Percentiles rank a stretch among this genome's conserved stretches.
Conservation (phyloP, 305 asterid species). For the Solanum aculeatissimum region DNA sequence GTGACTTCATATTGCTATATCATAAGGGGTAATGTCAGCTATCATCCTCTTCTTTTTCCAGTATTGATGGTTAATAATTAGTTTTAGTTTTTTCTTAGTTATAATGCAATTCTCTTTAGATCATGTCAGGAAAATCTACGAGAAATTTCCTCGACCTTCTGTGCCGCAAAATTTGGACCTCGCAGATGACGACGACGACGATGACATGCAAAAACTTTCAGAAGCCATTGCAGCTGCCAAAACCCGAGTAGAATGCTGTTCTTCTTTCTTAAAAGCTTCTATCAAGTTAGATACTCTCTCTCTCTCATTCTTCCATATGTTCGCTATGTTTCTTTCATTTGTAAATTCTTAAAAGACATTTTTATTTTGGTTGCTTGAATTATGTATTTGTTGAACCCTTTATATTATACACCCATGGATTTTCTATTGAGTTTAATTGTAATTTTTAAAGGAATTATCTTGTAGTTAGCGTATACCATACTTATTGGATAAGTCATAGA, state of each 20-base stretch:
- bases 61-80: not conserved
- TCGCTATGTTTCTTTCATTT: slow-evolving; percentile 4
- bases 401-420: not conserved
- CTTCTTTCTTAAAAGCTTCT: slow-evolving; percentile 76
- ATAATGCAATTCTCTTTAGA: slow-evolving; percentile 35
- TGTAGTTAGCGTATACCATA: not conserved
- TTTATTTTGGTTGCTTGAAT: not conserved
- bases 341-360: not conserved
- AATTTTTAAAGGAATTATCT: not conserved
- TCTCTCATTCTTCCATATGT: not conserved
- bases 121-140: slow-evolving; percentile 61
- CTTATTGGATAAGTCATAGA: not conserved
- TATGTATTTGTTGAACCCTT: not conserved
- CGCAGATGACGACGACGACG: slow-evolving; percentile 73
- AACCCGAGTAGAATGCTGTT: slow-evolving; percentile 77
- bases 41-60: not conserved
- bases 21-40: not conserved
- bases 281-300: slow-evolving; percentile 40
- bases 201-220: slow-evolving; percentile 68
- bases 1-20: not conserved
- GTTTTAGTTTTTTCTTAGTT: slow-evolving; percentile 2
- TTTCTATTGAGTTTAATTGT: not conserved
- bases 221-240: slow-evolving; percentile 94
- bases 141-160: slow-evolving; percentile 64
- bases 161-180: slow-evolving; percentile 83